These are phyloP conservation scores for Chrysanthemum seticuspe DNA, from an alignment of 129 eudicot species.

Conservation along the genomic window DNA sequence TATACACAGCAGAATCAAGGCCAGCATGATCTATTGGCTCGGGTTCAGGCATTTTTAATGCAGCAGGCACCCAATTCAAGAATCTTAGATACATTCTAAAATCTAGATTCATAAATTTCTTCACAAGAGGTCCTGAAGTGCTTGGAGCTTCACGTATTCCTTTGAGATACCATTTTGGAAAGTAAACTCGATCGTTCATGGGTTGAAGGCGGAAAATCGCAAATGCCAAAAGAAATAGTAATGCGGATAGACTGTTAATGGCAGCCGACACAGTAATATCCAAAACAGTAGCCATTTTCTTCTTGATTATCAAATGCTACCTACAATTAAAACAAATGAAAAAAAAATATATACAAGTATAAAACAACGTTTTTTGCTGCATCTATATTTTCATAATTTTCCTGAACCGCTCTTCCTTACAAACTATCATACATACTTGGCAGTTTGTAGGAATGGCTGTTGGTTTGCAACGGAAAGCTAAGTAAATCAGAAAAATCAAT, in stretches of 20 bases:
- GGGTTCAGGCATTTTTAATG: constrained; percentile 89
- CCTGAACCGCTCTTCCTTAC: background rate
- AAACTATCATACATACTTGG: background rate
- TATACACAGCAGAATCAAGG: constrained; percentile 91
- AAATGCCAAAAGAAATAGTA: constrained; percentile 76
- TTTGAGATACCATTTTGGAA: constrained; percentile 95
- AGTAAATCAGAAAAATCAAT: background rate
- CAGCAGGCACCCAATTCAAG: constrained; percentile 95
- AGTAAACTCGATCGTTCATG: constrained; percentile 84
- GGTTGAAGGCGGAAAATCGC: constrained; percentile 95
- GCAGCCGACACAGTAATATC: constrained; percentile 75
- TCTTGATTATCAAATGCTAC: constrained; percentile 33
- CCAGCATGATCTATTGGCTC: constrained; percentile 97
- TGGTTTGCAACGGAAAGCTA: background rate
- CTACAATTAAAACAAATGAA: constrained; percentile 31
- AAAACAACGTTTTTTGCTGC: background rate
- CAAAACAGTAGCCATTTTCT: constrained; percentile 67
- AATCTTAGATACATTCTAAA: constrained; percentile 68
- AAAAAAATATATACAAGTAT: background rate
- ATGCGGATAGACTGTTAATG: constrained; percentile 73
- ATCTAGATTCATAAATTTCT: constrained; percentile 74
- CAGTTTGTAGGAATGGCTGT: background rate
- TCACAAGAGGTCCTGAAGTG: constrained; percentile 59
- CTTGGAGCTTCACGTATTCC: constrained; percentile 85
- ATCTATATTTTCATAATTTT: background rate